A percentile compares a stretch with the other conserved stretches of the same genome.
Evolutionary conservation across 2,329 filamentous ascomycete genomes (phyloP).

Genomic region (Aspergillus quadricinctus): DNA sequence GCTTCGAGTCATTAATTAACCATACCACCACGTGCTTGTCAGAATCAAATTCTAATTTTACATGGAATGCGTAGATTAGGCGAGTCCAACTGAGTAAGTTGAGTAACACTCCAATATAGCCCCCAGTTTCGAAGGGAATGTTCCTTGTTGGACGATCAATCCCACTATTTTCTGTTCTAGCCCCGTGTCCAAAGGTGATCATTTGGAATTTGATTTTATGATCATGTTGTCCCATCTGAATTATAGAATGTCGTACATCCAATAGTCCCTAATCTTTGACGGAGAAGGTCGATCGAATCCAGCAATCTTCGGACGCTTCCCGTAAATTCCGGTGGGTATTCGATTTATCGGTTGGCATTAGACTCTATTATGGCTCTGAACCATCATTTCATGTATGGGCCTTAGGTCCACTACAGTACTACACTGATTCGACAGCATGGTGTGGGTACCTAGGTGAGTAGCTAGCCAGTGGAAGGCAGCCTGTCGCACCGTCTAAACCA

Average conservation of each 20-base stretch:
- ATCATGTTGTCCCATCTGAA: too few relatives aligned
- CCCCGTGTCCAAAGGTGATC: background rate
- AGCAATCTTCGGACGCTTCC: background rate
- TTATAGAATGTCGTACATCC: background rate
- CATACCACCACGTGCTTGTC: background rate
- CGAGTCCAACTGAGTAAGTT: background rate
- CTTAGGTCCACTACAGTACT: too few relatives aligned
- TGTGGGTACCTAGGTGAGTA: background rate
- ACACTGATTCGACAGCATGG: background rate
- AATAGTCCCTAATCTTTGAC: background rate
- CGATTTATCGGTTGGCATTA: background rate
- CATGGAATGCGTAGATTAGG: background rate
- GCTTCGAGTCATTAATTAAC: background rate
- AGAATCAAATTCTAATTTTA: background rate
- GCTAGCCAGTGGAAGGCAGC: background rate
- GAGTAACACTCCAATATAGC: background rate
- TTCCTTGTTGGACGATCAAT: background rate
- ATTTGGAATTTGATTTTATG: too few relatives aligned
- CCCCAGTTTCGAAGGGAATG: background rate
- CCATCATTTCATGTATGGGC: background rate
- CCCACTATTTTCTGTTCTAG: background rate
- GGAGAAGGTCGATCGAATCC: background rate
- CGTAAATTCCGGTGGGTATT: background rate
- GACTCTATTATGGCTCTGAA: background rate
- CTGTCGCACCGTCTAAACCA: background rate